Evolutionary conservation across 2,329 filamentous ascomycete genomes (phyloP).

Genomic region (Aspergillus clavatus): DNA sequence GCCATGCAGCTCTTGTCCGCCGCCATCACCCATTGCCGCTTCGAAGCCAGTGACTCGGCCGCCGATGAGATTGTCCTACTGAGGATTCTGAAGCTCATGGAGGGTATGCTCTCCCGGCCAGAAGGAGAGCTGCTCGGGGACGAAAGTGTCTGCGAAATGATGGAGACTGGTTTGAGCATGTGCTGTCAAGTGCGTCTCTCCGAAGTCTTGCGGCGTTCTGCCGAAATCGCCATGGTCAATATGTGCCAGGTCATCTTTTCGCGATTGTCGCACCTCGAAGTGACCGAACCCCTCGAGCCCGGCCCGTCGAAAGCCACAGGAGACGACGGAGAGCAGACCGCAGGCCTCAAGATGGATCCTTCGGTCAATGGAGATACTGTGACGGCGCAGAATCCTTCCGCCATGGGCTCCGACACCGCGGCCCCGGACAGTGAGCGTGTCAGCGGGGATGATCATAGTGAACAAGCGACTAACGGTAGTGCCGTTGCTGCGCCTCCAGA

Average conservation of each 20-base stretch:
- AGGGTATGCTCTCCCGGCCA: slow-evolving; percentile 92
- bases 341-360: slow-evolving; percentile 77
- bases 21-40: slow-evolving; percentile 94
- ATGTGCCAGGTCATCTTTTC: slow-evolving; percentile 99
- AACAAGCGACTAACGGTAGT: slow-evolving; percentile 29
- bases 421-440: slow-evolving; percentile 28
- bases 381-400: slow-evolving; percentile 46
- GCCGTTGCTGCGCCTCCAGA: slow-evolving; percentile 32
- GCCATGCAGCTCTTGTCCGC: slow-evolving; percentile 94
- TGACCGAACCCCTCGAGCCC: slow-evolving; percentile 64
- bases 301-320: slow-evolving; percentile 59
- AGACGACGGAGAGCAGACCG: slow-evolving; percentile 62
- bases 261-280: slow-evolving; percentile 79
- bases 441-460: slow-evolving; percentile 32
- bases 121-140: slow-evolving; percentile 92
- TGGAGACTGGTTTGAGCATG: slow-evolving; percentile 95
- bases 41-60: slow-evolving; percentile 90
- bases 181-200: slow-evolving; percentile 92
- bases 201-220: slow-evolving; percentile 81
- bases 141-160: slow-evolving; percentile 98
- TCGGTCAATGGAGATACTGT: slow-evolving; percentile 63
- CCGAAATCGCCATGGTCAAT: slow-evolving; percentile 94
- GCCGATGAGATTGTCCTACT: slow-evolving; percentile 94
- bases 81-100: slow-evolving; percentile 94
- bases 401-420: slow-evolving; percentile 36